A percentile compares a stretch with the other conserved stretches of the same genome.
Conservation (phyloP, 305 asterid genomes). For the Fraxinus nigra region DNA sequence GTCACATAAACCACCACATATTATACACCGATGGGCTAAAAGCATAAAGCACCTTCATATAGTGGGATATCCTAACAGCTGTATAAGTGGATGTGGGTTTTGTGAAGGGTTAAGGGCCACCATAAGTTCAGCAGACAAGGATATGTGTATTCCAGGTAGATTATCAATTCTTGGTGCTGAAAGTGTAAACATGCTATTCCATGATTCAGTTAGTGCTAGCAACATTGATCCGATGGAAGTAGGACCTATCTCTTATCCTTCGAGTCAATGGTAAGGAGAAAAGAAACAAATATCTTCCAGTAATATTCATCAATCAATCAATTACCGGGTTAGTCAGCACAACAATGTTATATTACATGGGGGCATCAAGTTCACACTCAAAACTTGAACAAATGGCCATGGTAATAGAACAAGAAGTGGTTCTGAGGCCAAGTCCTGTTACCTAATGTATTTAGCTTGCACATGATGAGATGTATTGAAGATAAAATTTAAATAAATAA, state of each 20-base stretch:
- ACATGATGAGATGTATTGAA: neutral
- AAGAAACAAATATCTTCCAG: neutral
- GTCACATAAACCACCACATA: neutral
- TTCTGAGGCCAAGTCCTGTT: neutral
- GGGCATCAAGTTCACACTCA: neutral
- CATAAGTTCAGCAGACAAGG: neutral
- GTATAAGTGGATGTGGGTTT: neutral
- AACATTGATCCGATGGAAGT: neutral
- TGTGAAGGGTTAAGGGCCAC: neutral
- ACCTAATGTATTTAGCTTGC: neutral
- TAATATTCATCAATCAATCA: neutral
- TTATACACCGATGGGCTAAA: neutral
- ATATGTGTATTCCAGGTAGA: constrained; percentile 1
- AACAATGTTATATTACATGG: neutral
- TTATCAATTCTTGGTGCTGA: neutral
- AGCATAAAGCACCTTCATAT: neutral
- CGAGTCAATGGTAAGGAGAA: neutral
- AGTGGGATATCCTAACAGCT: neutral
- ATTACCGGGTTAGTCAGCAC: neutral
- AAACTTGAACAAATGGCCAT: neutral
- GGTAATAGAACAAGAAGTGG: neutral
- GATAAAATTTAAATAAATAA: neutral
- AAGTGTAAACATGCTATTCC: neutral
- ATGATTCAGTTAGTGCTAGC: neutral
- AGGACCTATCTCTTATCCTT: neutral